Conservation (phyloP, 73 alveolate species). For the Paramecium octaurelia region DNA sequence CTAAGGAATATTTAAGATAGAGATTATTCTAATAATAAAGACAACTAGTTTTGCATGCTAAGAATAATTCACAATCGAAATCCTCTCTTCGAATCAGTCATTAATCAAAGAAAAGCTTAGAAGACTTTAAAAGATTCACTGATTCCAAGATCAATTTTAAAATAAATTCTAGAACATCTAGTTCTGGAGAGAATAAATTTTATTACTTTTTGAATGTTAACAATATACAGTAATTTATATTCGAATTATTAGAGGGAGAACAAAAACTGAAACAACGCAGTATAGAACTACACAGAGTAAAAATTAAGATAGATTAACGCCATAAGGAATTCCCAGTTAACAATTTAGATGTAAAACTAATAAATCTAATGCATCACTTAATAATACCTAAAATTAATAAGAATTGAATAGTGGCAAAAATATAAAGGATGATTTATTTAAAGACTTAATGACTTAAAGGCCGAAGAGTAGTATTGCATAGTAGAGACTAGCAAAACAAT, state of each 20-base stretch:
- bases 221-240: neutral
- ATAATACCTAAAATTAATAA: neutral
- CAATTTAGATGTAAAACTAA: neutral
- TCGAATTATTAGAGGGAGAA: neutral
- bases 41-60: neutral
- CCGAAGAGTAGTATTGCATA: neutral
- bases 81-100: neutral
- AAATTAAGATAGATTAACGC: slow-evolving; percentile 4
- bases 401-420: neutral
- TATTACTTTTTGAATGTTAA: neutral
- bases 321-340: neutral
- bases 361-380: neutral
- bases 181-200: neutral
- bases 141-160: neutral
- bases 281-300: neutral
- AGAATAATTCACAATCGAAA: neutral
- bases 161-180: neutral
- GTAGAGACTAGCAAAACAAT: neutral
- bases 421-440: neutral
- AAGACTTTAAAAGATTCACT: neutral
- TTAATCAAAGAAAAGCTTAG: neutral
- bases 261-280: slow-evolving; percentile 1
- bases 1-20: neutral
- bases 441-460: slow-evolving; percentile 3
- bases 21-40: neutral